Evolutionary conservation across 2,329 filamentous ascomycete genomes (phyloP).

Genomic region (Helicocarpus griseus): DNA sequence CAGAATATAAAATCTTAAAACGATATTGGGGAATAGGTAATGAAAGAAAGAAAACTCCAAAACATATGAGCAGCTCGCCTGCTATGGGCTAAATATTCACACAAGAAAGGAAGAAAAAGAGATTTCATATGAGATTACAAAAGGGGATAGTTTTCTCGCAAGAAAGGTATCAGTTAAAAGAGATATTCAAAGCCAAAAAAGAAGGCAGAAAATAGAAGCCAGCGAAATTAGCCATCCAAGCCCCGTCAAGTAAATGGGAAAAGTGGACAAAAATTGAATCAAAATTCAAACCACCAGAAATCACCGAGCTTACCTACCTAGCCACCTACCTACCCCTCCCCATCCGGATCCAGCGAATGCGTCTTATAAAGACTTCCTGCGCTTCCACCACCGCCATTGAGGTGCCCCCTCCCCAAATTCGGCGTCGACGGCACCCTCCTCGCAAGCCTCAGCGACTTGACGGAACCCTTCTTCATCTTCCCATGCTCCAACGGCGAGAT

Average conservation of each 20-base stretch:
- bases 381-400: constrained; percentile 15
- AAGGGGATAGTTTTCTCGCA: constrained; percentile 3
- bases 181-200: neutral
- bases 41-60: neutral
- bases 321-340: constrained; percentile 7
- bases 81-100: neutral
- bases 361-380: constrained; percentile 18
- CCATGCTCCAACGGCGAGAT: constrained; percentile 23
- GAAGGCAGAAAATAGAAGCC: constrained; percentile 4
- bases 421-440: constrained; percentile 29
- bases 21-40: neutral
- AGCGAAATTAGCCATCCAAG: too few species aligned
- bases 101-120: neutral
- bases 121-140: neutral
- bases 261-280: neutral
- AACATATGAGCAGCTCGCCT: neutral
- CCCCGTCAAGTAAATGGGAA: neutral
- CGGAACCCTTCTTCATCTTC: too few species aligned
- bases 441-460: constrained; percentile 19
- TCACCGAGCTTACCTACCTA: neutral
- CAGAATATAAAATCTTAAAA: neutral
- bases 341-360: constrained; percentile 26
- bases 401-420: constrained; percentile 19
- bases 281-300: neutral
- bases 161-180: constrained; percentile 2